A percentile compares a stretch with the other conserved stretches of the same genome.
phyloP scores from a whole-genome alignment of 2,329 filamentous ascomycete species.

The Aspergillus novofumigatus region DNA sequence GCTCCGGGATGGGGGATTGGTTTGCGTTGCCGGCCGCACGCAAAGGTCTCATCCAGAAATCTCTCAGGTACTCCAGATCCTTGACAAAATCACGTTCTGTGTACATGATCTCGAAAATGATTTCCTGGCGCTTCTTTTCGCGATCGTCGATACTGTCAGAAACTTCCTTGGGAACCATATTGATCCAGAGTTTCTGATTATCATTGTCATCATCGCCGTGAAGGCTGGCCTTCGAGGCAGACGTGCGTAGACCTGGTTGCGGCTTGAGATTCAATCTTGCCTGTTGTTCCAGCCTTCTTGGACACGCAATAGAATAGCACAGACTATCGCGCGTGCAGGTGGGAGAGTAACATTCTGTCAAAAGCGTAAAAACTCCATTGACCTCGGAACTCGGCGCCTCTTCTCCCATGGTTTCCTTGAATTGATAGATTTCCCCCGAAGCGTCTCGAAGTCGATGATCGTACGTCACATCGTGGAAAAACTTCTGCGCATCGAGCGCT shows the following conservation, averaged over 20 bases:
- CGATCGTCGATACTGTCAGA: constrained; percentile 83
- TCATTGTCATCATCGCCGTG: constrained; percentile 81
- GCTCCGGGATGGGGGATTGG: constrained; percentile 81
- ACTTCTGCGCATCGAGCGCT: constrained; percentile 94
- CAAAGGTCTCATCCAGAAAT: constrained; percentile 97
- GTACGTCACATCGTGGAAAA: constrained; percentile 98
- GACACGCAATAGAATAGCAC: constrained; percentile 97
- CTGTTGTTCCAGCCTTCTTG: constrained; percentile 87
- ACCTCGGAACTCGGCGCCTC: constrained; percentile 70
- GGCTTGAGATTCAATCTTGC: constrained; percentile 90
- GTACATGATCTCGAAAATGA: constrained; percentile 98
- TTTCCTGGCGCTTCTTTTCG: constrained; percentile 96
- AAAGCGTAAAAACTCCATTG: constrained; percentile 91
- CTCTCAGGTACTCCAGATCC: constrained; percentile 91
- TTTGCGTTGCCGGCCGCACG: constrained; percentile 61
- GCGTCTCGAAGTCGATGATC: constrained; percentile 93
- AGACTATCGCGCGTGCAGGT: constrained; percentile 93
- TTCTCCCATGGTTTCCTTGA: constrained; percentile 79
- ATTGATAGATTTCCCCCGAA: constrained; percentile 93
- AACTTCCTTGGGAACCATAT: constrained; percentile 92
- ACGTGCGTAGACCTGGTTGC: constrained; percentile 75
- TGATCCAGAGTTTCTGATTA: constrained; percentile 99
- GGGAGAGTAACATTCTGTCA: constrained; percentile 96
- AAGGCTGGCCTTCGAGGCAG: constrained; percentile 65
- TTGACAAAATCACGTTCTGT: constrained; percentile 99